Evolutionary conservation across 2,329 filamentous ascomycete species (phyloP), one percentile per base, ranked within the genome.

Genomic region (Pseudogymnoascus sp.): DNA sequence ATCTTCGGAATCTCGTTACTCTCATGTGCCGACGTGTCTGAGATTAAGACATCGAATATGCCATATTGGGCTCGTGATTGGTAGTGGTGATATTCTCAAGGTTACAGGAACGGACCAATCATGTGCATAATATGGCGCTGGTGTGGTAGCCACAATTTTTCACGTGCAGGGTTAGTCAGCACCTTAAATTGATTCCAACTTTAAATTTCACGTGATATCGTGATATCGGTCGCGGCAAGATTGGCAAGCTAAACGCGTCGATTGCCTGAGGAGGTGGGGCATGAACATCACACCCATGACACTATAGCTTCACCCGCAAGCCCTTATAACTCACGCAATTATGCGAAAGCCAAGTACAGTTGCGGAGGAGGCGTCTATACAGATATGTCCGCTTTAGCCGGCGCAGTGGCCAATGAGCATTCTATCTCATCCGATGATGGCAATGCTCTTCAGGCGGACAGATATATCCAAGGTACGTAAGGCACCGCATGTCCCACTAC

Each of bases 1-100:
- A 54, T 54, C 28, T 33, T 33, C 28, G 11, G 47, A 11, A 54
- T 54, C 47, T 33, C 16, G 12, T 7, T 35, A 35, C 28, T 35
- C 47, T 54, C 47, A 54, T 54, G 47, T 54, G 47, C 47, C 28
- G 16, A n/a, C 20, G 18, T 54, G 47, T 54, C 47, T 54, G 16
- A 54, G 47, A 35, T 54, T 54, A 54, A 33, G 16, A 18, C 6
- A 20, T 54, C 9, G 28, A 54, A 54, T 54, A 7, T 54, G 5
- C n/a, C 22, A 54, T 54, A 20, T 35, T 54, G 9, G 47, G 47
- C 47, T 54, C 28, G 30, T 54, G 47, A 54, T 54, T 54, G 47
- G 47, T 54, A 28, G 28, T 18, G 28, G 47, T 54, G 28, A 54
- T 54, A 35, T 28, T 7, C 14, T 54, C 28, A 54, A 33, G 28